phyloP scores from a whole-genome alignment of 2,329 filamentous ascomycete species.

The Curvularia hawaiiensis region DNA sequence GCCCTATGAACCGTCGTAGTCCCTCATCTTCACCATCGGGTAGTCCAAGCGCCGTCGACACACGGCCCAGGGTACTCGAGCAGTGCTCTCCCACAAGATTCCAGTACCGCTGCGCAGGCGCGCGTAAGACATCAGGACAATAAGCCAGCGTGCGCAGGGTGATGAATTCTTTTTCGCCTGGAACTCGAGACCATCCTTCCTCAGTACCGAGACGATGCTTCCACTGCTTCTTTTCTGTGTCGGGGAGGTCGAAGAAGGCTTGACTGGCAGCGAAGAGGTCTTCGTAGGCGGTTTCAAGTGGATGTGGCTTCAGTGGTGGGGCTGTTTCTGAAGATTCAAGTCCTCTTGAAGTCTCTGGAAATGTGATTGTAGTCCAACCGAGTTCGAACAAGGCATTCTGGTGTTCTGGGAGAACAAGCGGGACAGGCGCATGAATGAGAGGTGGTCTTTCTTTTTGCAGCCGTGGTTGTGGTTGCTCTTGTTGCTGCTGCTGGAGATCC shows the following conservation, averaged over 20 bases:
- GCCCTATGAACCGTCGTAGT: constrained; percentile 35
- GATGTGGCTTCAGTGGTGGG: constrained; percentile 24
- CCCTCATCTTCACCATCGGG: constrained; percentile 19
- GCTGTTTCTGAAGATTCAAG: background rate
- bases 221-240: constrained; percentile 35
- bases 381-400: constrained; percentile 36
- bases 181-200: constrained; percentile 45
- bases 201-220: constrained; percentile 42
- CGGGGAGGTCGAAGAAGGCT: constrained; percentile 39
- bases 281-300: constrained; percentile 38
- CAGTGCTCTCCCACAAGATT: constrained; percentile 38
- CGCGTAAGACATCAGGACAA: constrained; percentile 40
- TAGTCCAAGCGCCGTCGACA: constrained; percentile 31
- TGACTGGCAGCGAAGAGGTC: constrained; percentile 38
- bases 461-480: background rate
- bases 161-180: constrained; percentile 48
- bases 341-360: constrained; percentile 22
- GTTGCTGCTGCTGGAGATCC: background rate
- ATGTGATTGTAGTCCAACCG: constrained; percentile 47
- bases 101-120: constrained; percentile 41
- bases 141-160: constrained; percentile 40
- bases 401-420: constrained; percentile 42
- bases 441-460: constrained; percentile 26
- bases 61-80: constrained; percentile 28
- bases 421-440: constrained; percentile 31